Evolutionary conservation across 192 early-diverging fungal species (phyloP).

Genomic region (Gonapodya prolifera): DNA sequence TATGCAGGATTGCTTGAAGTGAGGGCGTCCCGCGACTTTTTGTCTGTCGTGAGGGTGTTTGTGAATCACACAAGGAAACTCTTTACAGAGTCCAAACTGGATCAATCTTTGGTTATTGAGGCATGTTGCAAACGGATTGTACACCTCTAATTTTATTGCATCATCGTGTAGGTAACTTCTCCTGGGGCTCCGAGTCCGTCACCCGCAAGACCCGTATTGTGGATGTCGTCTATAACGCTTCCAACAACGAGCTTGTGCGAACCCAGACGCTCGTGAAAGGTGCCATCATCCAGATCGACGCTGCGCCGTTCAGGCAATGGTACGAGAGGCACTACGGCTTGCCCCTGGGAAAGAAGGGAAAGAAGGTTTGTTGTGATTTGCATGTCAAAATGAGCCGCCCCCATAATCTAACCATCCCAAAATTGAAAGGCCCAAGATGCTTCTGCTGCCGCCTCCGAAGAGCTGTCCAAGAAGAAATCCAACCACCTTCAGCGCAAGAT

Average conservation of each 20-base stretch:
- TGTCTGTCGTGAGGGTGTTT: too few species aligned
- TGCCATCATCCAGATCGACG: slow-evolving; percentile 89
- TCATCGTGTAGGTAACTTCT: slow-evolving; percentile 66
- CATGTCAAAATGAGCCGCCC: not conserved
- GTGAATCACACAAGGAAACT: slow-evolving; percentile 9
- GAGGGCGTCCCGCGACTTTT: too few species aligned
- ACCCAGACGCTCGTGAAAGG: slow-evolving; percentile 99
- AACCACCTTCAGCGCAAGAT: slow-evolving; percentile 83
- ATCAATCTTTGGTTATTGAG: slow-evolving; percentile 5
- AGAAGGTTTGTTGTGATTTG: slow-evolving; percentile 22
- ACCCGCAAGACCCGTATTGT: slow-evolving; percentile 95
- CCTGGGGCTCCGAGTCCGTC: slow-evolving; percentile 91
- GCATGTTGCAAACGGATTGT: too few species aligned
- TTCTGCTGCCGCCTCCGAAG: slow-evolving; percentile 22
- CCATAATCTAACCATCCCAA: not conserved
- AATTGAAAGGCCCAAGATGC: not conserved
- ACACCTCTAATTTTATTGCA: not conserved
- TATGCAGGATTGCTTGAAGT: too few species aligned
- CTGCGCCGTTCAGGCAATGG: slow-evolving; percentile 99
- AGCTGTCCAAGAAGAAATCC: slow-evolving; percentile 61
- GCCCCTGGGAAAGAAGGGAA: slow-evolving; percentile 73
- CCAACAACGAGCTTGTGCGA: slow-evolving; percentile 99
- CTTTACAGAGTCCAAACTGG: not conserved
- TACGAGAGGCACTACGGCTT: slow-evolving; percentile 95
- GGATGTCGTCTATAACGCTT: slow-evolving; percentile 94